Base-by-base conservation (phyloP, 2,329 filamentous ascomycete genomes). In the Fusarium veterinarium region DNA sequence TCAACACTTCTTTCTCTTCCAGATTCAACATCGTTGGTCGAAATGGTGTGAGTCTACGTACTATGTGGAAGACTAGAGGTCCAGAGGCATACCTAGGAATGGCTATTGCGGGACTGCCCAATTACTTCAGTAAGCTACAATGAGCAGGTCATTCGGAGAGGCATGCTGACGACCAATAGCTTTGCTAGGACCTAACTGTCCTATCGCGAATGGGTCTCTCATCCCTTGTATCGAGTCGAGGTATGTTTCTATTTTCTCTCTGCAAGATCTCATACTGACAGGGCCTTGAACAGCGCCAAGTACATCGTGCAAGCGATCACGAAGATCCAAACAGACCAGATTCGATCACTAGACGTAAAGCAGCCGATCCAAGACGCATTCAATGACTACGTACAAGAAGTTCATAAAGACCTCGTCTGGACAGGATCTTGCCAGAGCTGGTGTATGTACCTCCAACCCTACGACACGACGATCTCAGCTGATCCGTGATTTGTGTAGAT, bases 1-100 rank as follows among this genome's bases (percentile, higher is more conserved):
- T 67, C 38, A 56, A 63, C 9, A 63, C 51, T 3, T 51, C 51
- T 0, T 67, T 63, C 31, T 62, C 51, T 14, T 51, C 59, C 4
- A 19, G 51, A 30, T 67, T 63, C 23, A 33, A 30, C 8, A 63
- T 59, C 17, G 6, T 63, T 6, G 64, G 64, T 5, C 30, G 20
- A 2, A 28, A 49, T n/a, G 59, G 60, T 5, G 16, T 20, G 5
- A 67, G 41, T 17, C 28, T 67, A 10, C 30, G 38, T 4, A 23
- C 10, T 0, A 58, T 46, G 52, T 63, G 64, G 58, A 56, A 62
- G n/a, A 44, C 41, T 23, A 38, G 7, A 53, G 63, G 42, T 7
- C 58, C 63, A 23, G 49, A 66, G 38, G 58, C 63, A 1, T 66
- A 62, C 33, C 41, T 62, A 1, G 51, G 51, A 19, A 28, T 53